These are phyloP conservation scores for Cutaneotrichosporon curvatum DNA, from an alignment of 1,284 basidiomycete genomes.

Conservation along the genomic window DNA sequence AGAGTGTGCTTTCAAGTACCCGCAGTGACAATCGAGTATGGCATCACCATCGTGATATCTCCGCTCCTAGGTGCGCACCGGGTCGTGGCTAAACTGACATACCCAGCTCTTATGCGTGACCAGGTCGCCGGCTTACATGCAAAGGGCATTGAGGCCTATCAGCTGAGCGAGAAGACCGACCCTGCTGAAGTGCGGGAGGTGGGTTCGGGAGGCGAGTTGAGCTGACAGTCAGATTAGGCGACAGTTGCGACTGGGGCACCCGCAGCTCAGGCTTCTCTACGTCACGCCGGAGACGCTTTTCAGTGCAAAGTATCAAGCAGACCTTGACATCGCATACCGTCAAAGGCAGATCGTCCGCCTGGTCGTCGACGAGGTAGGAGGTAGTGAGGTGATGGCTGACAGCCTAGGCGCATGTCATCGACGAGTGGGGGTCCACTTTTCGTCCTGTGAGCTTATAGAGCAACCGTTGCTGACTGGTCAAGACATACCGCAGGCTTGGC, in stretches of 20 bases:
- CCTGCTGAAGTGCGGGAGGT: slow-evolving; percentile 55
- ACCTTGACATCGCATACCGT: slow-evolving; percentile 53
- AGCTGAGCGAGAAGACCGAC: slow-evolving; percentile 62
- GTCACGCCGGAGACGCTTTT: slow-evolving; percentile 70
- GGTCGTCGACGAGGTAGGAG: slow-evolving; percentile 68
- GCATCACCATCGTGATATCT: slow-evolving; percentile 70
- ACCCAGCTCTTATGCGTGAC: slow-evolving; percentile 75
- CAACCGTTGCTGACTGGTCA: not conserved
- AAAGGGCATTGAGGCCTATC: slow-evolving; percentile 55
- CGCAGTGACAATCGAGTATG: slow-evolving; percentile 62
- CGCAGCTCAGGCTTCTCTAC: slow-evolving; percentile 62
- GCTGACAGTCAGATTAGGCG: slow-evolving; percentile 52
- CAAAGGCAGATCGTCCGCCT: slow-evolving; percentile 59
- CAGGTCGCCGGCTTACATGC: slow-evolving; percentile 61
- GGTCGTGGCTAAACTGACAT: not conserved
- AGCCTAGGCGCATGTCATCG: slow-evolving; percentile 70
- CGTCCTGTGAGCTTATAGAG: slow-evolving; percentile 45
- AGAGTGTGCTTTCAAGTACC: slow-evolving; percentile 80
- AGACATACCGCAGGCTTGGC: slow-evolving; percentile 64
- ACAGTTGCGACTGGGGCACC: slow-evolving; percentile 59
- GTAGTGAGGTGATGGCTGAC: slow-evolving; percentile 14
- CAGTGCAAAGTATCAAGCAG: slow-evolving; percentile 52
- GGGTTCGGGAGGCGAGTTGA: slow-evolving; percentile 1
- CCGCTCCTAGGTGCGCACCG: slow-evolving; percentile 60
- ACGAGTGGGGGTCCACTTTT: slow-evolving; percentile 83